Evolutionary conservation across 371 early-diverging fungal species (phyloP).

Genomic region (Catenaria anguillulae): DNA sequence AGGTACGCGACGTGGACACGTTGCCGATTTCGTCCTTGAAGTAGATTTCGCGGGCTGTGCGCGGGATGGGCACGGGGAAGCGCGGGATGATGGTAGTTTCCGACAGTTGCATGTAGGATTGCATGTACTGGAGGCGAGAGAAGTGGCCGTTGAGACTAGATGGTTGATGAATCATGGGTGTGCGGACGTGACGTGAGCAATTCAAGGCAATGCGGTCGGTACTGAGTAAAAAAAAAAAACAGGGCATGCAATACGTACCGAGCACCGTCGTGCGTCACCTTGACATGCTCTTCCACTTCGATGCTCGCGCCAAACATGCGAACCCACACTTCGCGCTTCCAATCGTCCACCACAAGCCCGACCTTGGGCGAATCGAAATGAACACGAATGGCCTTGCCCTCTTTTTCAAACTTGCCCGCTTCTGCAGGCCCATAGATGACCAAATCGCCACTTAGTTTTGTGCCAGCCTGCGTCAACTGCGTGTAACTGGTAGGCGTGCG

Average conservation of each 20-base stretch:
- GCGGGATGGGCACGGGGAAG: constrained; percentile 42
- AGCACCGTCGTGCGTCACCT: constrained; percentile 67
- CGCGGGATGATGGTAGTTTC: constrained; percentile 39
- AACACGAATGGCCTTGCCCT: constrained; percentile 40
- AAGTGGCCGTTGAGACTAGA: constrained; percentile 55
- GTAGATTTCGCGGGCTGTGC: constrained; percentile 54
- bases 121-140: constrained; percentile 50
- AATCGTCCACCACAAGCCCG: constrained; percentile 43
- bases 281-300: constrained; percentile 69
- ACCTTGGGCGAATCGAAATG: constrained; percentile 53
- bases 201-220: too few species aligned
- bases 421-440: constrained; percentile 14
- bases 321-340: constrained; percentile 58
- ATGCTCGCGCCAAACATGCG: constrained; percentile 75
- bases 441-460: constrained; percentile 6
- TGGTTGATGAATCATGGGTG: too few species aligned
- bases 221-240: too few species aligned
- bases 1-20: constrained; percentile 66
- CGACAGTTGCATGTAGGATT: neutral
- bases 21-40: constrained; percentile 91
- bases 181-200: too few species aligned
- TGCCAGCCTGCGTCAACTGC: constrained; percentile 11
- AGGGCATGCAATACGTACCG: too few species aligned
- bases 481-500: neutral
- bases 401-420: constrained; percentile 25